These are phyloP conservation scores for Serendipita sp. DNA, from an alignment of 768 basidiomycete genomes.

Conservation along the genomic window DNA sequence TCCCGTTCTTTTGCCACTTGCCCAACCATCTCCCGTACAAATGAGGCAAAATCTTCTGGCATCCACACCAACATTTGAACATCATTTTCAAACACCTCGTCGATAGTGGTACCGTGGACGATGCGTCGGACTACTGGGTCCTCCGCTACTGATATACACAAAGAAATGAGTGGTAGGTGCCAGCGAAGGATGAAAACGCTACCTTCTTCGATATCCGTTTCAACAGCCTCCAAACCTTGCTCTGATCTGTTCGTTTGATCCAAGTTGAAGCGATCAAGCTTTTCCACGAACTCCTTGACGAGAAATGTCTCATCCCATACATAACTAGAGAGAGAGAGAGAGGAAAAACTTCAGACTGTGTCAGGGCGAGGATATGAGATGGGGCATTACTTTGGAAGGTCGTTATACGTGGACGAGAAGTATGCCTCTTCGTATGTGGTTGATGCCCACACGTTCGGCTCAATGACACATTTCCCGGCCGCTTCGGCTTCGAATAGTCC, in stretches of 20 bases:
- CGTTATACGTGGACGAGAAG: conserved; percentile 1
- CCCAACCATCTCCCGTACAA: not conserved
- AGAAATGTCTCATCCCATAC: conserved; percentile 7
- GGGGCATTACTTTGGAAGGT: not conserved
- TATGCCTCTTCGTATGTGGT: not conserved
- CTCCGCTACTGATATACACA: not conserved
- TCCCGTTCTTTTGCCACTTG: not conserved
- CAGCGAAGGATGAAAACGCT: too few species aligned
- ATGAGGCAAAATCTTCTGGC: not conserved
- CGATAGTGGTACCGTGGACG: not conserved
- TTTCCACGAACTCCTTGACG: not conserved
- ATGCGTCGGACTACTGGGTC: not conserved
- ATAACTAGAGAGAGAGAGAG: not conserved
- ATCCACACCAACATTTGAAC: not conserved
- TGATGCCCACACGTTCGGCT: not conserved
- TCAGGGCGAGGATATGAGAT: not conserved
- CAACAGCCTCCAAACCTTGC: too few species aligned
- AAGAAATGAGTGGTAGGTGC: too few species aligned
- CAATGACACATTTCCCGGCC: conserved; percentile 3
- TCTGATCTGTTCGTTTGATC: not conserved
- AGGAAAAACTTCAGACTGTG: not conserved
- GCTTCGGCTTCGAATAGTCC: conserved; percentile 9
- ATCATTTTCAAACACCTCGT: not conserved
- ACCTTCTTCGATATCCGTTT: too few species aligned
- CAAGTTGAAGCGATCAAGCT: conserved; percentile 5